Conservation (phyloP, 352 stramenopile species). For the Phytophthora parvispora region DNA sequence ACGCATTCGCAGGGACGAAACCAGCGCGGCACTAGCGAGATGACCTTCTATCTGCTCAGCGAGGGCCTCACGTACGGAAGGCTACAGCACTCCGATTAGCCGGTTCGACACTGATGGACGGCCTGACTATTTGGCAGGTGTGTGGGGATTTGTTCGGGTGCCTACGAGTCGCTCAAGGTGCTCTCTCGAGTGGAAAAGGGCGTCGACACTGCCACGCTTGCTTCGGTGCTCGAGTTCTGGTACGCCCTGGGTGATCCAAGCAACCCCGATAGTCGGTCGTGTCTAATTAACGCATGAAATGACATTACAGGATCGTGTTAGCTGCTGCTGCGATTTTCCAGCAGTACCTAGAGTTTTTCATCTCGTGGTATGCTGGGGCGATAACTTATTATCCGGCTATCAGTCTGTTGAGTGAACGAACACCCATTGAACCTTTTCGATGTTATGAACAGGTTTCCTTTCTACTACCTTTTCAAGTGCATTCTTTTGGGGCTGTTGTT, state of each 20-base stretch:
- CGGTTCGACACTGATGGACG: background rate
- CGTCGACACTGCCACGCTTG: conserved; percentile 56
- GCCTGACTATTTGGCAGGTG: conserved; percentile 43
- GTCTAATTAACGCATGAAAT: background rate
- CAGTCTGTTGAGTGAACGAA: no score
- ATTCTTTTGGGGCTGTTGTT: conserved; percentile 63
- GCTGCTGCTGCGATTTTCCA: conserved; percentile 63
- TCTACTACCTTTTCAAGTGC: conserved; percentile 86
- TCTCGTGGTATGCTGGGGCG: conserved; percentile 55
- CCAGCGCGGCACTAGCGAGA: conserved; percentile 15
- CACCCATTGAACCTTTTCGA: no score
- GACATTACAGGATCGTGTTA: conserved; percentile 58
- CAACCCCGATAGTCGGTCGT: background rate
- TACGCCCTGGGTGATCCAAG: conserved; percentile 10
- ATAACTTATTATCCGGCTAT: no score
- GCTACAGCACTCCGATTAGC: no score
- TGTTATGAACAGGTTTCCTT: conserved; percentile 76
- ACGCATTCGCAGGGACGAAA: conserved; percentile 13
- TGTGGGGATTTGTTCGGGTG: conserved; percentile 62
- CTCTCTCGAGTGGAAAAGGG: conserved; percentile 68
- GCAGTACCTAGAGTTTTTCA: conserved; percentile 76
- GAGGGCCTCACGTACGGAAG: conserved; percentile 76
- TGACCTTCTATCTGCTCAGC: conserved; percentile 82
- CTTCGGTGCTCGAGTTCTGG: conserved; percentile 74
- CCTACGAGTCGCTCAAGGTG: conserved; percentile 80